phyloP scores from a whole-genome alignment of 208 protist genomes.

The Acanthamoeba lenticulata region DNA sequence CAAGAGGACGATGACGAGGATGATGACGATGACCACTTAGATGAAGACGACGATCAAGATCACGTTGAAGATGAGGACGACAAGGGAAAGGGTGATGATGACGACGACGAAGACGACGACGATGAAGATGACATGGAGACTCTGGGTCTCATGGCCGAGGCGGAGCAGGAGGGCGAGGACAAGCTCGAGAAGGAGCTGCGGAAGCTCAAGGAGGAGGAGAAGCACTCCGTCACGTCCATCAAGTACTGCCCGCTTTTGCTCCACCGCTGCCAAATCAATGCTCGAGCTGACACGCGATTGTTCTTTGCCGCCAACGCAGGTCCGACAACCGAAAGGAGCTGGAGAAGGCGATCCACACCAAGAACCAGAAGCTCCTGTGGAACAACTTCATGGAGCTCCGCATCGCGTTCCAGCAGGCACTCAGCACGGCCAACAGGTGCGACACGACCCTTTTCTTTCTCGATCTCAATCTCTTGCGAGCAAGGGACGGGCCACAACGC shows the following conservation, averaged over 20 bases:
- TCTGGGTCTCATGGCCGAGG: neutral
- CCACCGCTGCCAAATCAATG: no score
- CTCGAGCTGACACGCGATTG: no score
- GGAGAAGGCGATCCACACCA: constrained; percentile 51
- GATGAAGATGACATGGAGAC: constrained; percentile 24
- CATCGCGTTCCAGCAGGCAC: constrained; percentile 44
- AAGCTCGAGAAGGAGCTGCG: constrained; percentile 60
- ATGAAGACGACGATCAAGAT: neutral
- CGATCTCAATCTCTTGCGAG: no score
- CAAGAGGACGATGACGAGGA: neutral
- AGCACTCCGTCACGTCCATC: constrained; percentile 27
- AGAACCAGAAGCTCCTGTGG: constrained; percentile 65
- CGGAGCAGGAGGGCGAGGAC: neutral
- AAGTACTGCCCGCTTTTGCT: neutral
- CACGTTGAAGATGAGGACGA: neutral
- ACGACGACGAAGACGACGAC: neutral
- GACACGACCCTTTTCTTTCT: no score
- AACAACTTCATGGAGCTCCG: constrained; percentile 54
- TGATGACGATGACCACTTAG: neutral
- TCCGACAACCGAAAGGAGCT: constrained; percentile 53
- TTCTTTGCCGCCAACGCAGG: no score
- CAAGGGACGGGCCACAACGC: no score
- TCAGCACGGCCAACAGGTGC: constrained; percentile 42
- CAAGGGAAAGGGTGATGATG: neutral
- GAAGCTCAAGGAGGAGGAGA: constrained; percentile 53